phyloP scores from a whole-genome alignment of 106 monocot species.

The Xerophyta viscosa region DNA sequence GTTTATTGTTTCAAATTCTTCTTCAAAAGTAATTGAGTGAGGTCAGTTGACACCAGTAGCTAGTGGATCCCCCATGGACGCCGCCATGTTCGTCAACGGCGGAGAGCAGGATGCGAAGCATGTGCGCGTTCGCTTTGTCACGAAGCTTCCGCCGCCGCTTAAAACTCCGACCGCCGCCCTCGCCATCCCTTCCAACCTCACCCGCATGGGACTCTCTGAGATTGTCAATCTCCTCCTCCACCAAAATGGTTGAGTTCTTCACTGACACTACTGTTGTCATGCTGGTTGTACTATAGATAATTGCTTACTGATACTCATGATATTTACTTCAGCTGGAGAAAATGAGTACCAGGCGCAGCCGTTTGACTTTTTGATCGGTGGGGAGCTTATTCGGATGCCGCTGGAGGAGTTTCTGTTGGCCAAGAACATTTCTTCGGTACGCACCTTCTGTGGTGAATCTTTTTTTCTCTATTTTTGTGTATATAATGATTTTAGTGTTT shows the following conservation, averaged over 20 bases:
- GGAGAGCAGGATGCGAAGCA: slow-evolving; percentile 36
- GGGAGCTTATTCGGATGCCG: slow-evolving; percentile 77
- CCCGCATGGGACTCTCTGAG: slow-evolving; percentile 89
- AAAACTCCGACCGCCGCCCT: slow-evolving; percentile 44
- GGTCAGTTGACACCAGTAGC: too few relatives aligned
- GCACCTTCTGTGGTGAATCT: background rate
- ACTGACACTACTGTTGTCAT: background rate
- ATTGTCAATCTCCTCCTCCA: slow-evolving; percentile 70
- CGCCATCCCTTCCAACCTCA: slow-evolving; percentile 67
- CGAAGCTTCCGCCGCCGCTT: slow-evolving; percentile 56
- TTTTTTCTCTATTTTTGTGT: background rate
- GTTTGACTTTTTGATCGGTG: slow-evolving; percentile 80
- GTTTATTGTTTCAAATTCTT: too few relatives aligned
- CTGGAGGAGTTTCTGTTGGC: slow-evolving; percentile 66
- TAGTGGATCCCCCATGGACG: background rate
- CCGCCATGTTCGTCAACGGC: background rate
- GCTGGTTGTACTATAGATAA: background rate
- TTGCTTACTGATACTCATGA: too few relatives aligned
- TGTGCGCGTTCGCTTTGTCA: slow-evolving; percentile 72
- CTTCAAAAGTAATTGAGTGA: too few relatives aligned
- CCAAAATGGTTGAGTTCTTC: too few relatives aligned
- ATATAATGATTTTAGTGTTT: background rate
- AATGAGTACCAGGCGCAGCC: slow-evolving; percentile 44
- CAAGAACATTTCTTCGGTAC: slow-evolving; percentile 82
- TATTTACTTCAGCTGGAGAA: slow-evolving; percentile 2